A percentile compares a stretch with the other conserved stretches of the same genome.
phyloP scores from a whole-genome alignment of 2,329 filamentous ascomycete genomes.

The Fusarium neocosmosporiellum region DNA sequence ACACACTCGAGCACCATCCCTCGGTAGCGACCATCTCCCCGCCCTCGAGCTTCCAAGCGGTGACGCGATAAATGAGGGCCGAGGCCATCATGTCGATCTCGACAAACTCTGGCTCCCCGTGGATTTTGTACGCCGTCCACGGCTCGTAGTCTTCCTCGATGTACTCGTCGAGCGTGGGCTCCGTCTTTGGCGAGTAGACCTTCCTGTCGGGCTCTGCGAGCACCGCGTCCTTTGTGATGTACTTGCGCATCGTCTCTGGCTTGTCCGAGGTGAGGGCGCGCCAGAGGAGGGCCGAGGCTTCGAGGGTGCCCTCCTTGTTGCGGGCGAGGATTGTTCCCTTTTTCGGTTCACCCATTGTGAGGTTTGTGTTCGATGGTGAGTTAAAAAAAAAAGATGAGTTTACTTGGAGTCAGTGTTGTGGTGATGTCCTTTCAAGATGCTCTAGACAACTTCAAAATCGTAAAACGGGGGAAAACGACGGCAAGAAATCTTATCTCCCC shows the following conservation, averaged over 20 bases:
- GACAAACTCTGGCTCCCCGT: slow-evolving; percentile 50
- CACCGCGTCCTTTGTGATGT: slow-evolving; percentile 49
- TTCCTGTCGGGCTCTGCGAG: slow-evolving; percentile 46
- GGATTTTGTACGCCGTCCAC: slow-evolving; percentile 51
- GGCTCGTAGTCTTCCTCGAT: slow-evolving; percentile 49
- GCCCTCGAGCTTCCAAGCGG: slow-evolving; percentile 45
- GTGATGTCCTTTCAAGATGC: not conserved
- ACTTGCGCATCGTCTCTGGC: slow-evolving; percentile 47
- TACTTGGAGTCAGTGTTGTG: not conserved
- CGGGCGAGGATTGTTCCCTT: slow-evolving; percentile 47
- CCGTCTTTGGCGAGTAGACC: slow-evolving; percentile 46
- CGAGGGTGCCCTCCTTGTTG: slow-evolving; percentile 51
- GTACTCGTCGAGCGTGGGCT: slow-evolving; percentile 48
- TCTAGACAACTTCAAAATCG: not conserved
- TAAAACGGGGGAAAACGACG: not conserved
- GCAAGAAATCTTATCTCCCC: not conserved
- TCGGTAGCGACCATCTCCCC: slow-evolving; percentile 49
- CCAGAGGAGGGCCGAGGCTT: slow-evolving; percentile 50
- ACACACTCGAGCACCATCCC: slow-evolving; percentile 49
- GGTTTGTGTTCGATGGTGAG: not conserved
- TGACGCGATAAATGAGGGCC: slow-evolving; percentile 47
- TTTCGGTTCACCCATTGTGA: slow-evolving; percentile 37
- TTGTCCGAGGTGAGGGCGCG: slow-evolving; percentile 49
- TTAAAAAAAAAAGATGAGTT: not conserved
- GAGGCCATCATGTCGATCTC: slow-evolving; percentile 53